phyloP scores from a whole-genome alignment of 2,329 filamentous ascomycete species.

The Neofusicoccum kwambonambiense region DNA sequence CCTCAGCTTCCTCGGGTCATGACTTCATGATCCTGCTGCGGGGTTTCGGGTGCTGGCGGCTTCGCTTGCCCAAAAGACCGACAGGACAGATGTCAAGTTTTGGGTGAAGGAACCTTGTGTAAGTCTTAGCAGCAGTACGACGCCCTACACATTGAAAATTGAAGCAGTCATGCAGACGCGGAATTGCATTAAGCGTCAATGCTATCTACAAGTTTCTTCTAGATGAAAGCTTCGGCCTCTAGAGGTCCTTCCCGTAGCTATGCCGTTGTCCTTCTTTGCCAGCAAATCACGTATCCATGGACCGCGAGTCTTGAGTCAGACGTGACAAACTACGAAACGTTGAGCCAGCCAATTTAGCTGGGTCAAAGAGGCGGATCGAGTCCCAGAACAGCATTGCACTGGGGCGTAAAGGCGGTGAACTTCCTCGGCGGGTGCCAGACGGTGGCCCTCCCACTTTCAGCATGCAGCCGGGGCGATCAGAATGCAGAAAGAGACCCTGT shows the following conservation, averaged over 20 bases:
- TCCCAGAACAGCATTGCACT: not conserved
- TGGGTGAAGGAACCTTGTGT: not conserved
- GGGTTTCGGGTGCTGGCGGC: not conserved
- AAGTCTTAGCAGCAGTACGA: too few species aligned
- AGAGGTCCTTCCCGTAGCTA: too few species aligned
- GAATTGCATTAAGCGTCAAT: too few species aligned
- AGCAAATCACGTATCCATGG: too few species aligned
- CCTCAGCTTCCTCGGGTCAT: not conserved
- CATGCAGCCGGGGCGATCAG: slow-evolving; percentile 4
- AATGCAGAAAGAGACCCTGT: not conserved
- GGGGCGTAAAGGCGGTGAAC: slow-evolving; percentile 6
- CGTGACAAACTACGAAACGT: too few species aligned
- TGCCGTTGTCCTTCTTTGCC: too few species aligned
- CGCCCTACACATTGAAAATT: too few species aligned
- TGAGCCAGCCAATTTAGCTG: not conserved
- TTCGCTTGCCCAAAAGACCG: not conserved
- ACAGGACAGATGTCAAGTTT: not conserved
- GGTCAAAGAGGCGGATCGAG: not conserved
- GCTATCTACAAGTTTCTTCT: too few species aligned
- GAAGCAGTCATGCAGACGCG: too few species aligned
- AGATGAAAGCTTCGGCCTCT: too few species aligned
- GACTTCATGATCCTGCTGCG: slow-evolving; percentile 7
- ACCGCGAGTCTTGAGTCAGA: too few species aligned
- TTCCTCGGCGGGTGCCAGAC: not conserved
- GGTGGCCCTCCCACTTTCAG: slow-evolving; percentile 7